A percentile compares a stretch with the other conserved stretches of the same genome.
Evolutionary conservation across 2,329 filamentous ascomycete genomes (phyloP).

Genomic region (Fusarium proliferatum): DNA sequence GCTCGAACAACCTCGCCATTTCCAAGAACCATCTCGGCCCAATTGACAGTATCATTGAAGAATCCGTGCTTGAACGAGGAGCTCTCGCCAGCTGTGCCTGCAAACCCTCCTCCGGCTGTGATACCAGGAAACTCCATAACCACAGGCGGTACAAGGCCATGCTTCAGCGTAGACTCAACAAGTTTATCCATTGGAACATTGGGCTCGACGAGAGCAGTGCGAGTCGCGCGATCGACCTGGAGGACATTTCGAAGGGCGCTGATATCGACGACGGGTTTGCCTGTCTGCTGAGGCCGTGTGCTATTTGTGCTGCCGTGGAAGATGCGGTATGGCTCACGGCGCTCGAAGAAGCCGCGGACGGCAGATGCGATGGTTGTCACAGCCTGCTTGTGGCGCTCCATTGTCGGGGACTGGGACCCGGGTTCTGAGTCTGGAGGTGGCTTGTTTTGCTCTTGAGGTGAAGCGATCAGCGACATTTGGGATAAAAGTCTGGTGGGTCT

Average conservation of each 20-base stretch:
- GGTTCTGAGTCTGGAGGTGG: conserved; percentile 6
- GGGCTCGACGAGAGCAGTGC: conserved; percentile 73
- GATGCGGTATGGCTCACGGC: conserved; percentile 71
- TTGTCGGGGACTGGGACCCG: conserved; percentile 24
- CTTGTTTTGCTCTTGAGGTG: conserved; percentile 12
- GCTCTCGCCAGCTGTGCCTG: conserved; percentile 74
- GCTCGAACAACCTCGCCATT: conserved; percentile 67
- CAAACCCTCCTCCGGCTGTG: conserved; percentile 75
- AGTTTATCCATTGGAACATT: conserved; percentile 76
- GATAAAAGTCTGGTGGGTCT: conserved; percentile 32
- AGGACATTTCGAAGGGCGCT: conserved; percentile 73
- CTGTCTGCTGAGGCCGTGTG: conserved; percentile 67
- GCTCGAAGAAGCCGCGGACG: conserved; percentile 57
- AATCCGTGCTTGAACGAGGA: conserved; percentile 75
- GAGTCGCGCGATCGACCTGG: conserved; percentile 62
- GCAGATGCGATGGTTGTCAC: conserved; percentile 57
- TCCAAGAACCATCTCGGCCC: conserved; percentile 73
- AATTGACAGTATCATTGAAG: conserved; percentile 71
- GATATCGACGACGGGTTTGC: conserved; percentile 73
- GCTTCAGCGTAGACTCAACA: conserved; percentile 64
- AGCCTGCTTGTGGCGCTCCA: conserved; percentile 59
- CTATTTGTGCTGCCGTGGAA: conserved; percentile 82
- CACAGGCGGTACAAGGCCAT: conserved; percentile 70
- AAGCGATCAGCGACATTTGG: conserved; percentile 19
- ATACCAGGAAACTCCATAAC: conserved; percentile 80